phyloP scores from a whole-genome alignment of 192 early-diverging fungal species.

The Glomus cerebriforme region DNA sequence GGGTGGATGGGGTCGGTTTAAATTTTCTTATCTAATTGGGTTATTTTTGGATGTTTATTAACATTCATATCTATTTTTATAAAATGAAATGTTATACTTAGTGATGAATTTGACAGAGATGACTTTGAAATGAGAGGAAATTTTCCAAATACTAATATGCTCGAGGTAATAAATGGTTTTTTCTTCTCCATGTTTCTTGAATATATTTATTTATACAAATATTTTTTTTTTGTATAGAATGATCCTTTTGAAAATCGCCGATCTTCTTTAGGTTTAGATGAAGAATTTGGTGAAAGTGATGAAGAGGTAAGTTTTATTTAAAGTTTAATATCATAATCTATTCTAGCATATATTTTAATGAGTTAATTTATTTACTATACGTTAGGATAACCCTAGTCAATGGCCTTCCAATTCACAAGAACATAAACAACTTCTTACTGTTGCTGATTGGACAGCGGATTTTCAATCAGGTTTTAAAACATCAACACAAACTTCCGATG shows the following conservation, averaged over 20 bases:
- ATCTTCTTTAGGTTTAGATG: conserved; percentile 3
- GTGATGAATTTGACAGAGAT: conserved; percentile 39
- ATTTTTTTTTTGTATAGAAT: background rate
- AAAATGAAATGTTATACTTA: background rate
- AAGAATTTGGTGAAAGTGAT: conserved; percentile 20
- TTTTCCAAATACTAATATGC: conserved; percentile 21
- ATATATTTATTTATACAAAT: background rate
- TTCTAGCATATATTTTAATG: background rate
- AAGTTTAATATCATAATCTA: background rate
- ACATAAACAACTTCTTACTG: conserved; percentile 20
- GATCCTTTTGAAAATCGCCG: conserved; percentile 28
- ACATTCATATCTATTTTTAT: background rate
- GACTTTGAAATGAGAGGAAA: conserved; percentile 37
- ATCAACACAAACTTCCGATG: background rate
- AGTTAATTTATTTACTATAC: background rate
- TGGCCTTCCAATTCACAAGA: background rate
- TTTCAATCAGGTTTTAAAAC: conserved; percentile 8
- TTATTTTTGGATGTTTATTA: background rate
- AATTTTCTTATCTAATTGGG: background rate
- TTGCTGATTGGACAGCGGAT: conserved; percentile 25
- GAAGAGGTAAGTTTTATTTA: conserved; percentile 9
- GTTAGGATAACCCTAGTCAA: conserved; percentile 1
- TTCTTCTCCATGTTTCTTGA: background rate
- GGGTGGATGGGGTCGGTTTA: conserved; percentile 52
- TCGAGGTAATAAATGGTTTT: conserved; percentile 23